Conservation (phyloP, 2,329 filamentous ascomycete genomes). For the Paramyrothecium roridum region DNA sequence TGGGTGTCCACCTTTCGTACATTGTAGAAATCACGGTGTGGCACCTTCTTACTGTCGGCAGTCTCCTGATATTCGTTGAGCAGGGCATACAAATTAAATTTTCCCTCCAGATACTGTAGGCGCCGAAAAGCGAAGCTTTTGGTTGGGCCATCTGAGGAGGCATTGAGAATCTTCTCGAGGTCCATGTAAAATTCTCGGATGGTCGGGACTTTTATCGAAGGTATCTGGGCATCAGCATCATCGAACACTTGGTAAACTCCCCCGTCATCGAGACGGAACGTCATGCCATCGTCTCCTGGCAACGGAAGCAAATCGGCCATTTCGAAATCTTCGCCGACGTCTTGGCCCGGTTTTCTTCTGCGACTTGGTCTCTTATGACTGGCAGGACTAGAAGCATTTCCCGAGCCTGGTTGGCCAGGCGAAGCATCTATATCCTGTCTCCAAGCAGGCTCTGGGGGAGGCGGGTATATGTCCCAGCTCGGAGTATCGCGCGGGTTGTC, state of each 20-base stretch:
- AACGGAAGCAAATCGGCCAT: conserved; percentile 75
- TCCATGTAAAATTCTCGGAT: conserved; percentile 96
- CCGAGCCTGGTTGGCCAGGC: conserved; percentile 6
- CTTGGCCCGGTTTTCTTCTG: conserved; percentile 78
- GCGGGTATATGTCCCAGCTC: conserved; percentile 85
- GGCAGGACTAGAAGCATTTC: conserved; percentile 6
- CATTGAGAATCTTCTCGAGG: conserved; percentile 77
- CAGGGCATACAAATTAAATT: conserved; percentile 91
- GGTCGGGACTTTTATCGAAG: conserved; percentile 81
- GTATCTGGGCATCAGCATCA: conserved; percentile 58
- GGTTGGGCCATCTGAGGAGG: conserved; percentile 92
- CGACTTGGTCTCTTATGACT: conserved; percentile 45
- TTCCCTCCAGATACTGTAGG: conserved; percentile 92
- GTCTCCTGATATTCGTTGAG: conserved; percentile 98
- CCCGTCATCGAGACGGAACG: conserved; percentile 74
- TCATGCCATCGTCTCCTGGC: conserved; percentile 67
- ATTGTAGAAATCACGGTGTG: conserved; percentile 98
- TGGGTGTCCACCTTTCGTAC: conserved; percentile 98
- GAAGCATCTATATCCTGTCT: conserved; percentile 21
- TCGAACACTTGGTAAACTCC: conserved; percentile 94
- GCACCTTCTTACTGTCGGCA: conserved; percentile 95
- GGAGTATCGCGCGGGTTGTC: conserved; percentile 88
- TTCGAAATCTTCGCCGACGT: conserved; percentile 91
- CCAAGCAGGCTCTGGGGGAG: conserved; percentile 90
- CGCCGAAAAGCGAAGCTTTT: conserved; percentile 97